phyloP scores from a whole-genome alignment of 2,329 filamentous ascomycete species.

The Trichoderma breve region DNA sequence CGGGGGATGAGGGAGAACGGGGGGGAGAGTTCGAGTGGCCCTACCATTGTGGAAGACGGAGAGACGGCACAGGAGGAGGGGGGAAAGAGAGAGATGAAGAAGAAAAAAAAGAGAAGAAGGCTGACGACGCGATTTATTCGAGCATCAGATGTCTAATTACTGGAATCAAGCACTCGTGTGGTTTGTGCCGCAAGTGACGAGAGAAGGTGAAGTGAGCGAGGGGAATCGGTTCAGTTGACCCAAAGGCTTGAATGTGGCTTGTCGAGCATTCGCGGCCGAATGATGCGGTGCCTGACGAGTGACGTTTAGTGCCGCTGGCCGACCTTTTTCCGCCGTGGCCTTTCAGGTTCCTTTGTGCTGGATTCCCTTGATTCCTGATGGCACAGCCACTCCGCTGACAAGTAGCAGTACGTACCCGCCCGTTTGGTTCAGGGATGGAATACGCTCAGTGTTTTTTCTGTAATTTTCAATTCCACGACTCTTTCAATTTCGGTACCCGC shows the following conservation, averaged over 20 bases:
- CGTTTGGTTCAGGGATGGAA: constrained; percentile 9
- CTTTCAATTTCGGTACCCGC: constrained; percentile 12
- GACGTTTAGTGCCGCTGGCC: constrained; percentile 35
- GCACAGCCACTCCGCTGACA: constrained; percentile 25
- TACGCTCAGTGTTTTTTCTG: not conserved
- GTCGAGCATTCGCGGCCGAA: constrained; percentile 27
- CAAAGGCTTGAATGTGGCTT: constrained; percentile 30
- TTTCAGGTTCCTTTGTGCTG: constrained; percentile 8
- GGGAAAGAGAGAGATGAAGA: not conserved
- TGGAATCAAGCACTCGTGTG: not conserved
- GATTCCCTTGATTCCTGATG: constrained; percentile 2
- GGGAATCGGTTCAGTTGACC: constrained; percentile 18
- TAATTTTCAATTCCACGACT: not conserved
- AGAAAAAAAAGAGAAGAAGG: constrained; percentile 1
- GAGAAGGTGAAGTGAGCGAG: not conserved
- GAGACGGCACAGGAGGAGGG: constrained; percentile 22
- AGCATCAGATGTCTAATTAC: constrained; percentile 28
- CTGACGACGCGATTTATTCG: constrained; percentile 24
- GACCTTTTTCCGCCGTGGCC: constrained; percentile 38
- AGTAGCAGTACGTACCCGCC: not conserved
- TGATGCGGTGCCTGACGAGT: constrained; percentile 36
- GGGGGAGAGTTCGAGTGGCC: constrained; percentile 21
- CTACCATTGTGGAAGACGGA: constrained; percentile 34
- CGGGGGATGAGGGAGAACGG: constrained; percentile 16
- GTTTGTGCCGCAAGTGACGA: constrained; percentile 2